Conservation (phyloP, 257 asterid genomes). For the Henckelia pumila region DNA sequence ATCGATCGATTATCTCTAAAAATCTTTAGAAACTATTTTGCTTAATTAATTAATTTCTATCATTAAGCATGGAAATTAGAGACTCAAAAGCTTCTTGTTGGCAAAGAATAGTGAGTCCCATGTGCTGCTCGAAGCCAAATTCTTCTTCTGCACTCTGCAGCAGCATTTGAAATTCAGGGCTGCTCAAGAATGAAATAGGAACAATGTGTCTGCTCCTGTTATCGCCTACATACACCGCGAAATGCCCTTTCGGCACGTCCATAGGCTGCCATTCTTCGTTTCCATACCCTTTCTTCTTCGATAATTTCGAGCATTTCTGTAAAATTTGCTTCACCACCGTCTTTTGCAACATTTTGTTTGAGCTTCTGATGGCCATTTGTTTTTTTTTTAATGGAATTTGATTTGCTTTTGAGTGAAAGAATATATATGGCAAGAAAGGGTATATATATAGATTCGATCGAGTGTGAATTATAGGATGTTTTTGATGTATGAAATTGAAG, state of each 20-base stretch:
- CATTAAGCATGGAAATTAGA: constrained; percentile 32
- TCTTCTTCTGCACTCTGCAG: constrained; percentile 53
- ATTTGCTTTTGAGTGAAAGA: too few relatives aligned
- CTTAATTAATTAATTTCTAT: too few relatives aligned
- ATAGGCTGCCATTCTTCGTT: constrained; percentile 41
- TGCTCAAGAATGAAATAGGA: constrained; percentile 40
- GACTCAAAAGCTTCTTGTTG: constrained; percentile 44
- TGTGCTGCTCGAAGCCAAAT: constrained; percentile 54
- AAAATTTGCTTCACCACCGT: constrained; percentile 40
- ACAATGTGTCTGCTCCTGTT: constrained; percentile 43
- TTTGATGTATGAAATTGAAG: neutral
- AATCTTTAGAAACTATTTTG: too few relatives aligned
- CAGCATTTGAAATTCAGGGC: constrained; percentile 39
- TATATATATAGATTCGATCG: too few relatives aligned
- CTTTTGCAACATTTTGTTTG: constrained; percentile 43
- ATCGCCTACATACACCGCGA: constrained; percentile 58
- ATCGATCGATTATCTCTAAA: too few relatives aligned
- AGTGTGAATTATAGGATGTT: neutral
- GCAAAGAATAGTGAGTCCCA: constrained; percentile 59
- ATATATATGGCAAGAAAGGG: too few relatives aligned
- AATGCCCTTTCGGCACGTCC: constrained; percentile 62
- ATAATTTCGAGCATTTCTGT: constrained; percentile 25
- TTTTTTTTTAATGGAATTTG: neutral
- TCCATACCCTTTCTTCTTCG: constrained; percentile 35
- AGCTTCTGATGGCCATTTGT: constrained; percentile 40